Conservation (phyloP, 495 filamentous ascomycete genomes). For the Podospora tetraspora region DNA sequence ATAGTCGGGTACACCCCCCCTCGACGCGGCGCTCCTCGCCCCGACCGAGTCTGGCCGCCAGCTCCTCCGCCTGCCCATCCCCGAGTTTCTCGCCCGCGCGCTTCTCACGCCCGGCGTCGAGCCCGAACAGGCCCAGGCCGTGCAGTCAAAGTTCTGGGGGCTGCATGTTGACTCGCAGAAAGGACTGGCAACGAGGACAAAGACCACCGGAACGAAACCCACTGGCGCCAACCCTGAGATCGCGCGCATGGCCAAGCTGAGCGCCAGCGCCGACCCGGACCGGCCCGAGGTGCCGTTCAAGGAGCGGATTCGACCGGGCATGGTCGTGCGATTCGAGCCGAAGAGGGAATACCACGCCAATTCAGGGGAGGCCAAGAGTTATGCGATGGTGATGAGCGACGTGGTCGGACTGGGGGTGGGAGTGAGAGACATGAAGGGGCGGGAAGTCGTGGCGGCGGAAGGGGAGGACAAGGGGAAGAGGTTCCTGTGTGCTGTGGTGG, state of each 20-base stretch:
- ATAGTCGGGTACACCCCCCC: slow-evolving; percentile 20
- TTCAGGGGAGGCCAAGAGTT: background rate
- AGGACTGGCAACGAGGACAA: background rate
- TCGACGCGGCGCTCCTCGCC: slow-evolving; percentile 17
- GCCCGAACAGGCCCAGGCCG: slow-evolving; percentile 28
- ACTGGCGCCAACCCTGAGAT: background rate
- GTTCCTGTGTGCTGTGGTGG: slow-evolving; percentile 30
- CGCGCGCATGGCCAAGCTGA: slow-evolving; percentile 6
- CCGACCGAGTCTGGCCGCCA: slow-evolving; percentile 22
- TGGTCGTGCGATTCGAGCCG: slow-evolving; percentile 23
- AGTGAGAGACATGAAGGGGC: slow-evolving; percentile 17
- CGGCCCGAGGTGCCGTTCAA: slow-evolving; percentile 21
- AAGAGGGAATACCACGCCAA: background rate
- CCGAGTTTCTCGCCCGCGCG: slow-evolving; percentile 20
- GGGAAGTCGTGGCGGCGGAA: background rate
- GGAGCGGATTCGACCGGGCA: slow-evolving; percentile 31
- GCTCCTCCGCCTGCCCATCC: slow-evolving; percentile 21
- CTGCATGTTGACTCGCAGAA: slow-evolving; percentile 31
- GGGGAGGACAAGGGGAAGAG: background rate
- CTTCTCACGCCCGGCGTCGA: slow-evolving; percentile 20
- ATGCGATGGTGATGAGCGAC: slow-evolving; percentile 19
- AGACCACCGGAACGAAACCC: background rate
- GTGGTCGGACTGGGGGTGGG: slow-evolving; percentile 12
- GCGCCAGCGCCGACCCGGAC: slow-evolving; percentile 18
- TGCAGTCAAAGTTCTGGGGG: slow-evolving; percentile 32